Evolutionary conservation across 345 rosid genomes (phyloP).

Genomic region (Populus simonii): DNA sequence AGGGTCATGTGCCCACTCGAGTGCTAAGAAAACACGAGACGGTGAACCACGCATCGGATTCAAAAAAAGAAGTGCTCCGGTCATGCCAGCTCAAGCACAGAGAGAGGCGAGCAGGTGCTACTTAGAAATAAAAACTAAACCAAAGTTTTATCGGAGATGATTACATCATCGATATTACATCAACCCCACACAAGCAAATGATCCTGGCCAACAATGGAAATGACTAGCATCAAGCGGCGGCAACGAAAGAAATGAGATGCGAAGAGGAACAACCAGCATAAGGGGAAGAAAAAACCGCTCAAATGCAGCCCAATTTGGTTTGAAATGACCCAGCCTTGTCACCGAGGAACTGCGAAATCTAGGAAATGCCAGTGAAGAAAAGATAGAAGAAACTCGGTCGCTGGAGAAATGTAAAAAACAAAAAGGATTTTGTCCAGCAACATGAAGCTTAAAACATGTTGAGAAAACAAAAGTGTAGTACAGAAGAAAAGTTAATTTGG

Average conservation of each 20-base stretch:
- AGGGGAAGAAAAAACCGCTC: constrained; percentile 16
- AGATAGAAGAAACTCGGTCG: constrained; percentile 31
- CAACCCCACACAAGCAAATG: background rate
- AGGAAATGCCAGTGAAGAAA: constrained; percentile 36
- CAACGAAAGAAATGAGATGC: constrained; percentile 1
- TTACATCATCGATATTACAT: background rate
- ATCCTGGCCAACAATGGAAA: background rate
- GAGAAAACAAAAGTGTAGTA: constrained; percentile 1
- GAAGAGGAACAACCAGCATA: constrained; percentile 7
- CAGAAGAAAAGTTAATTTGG: background rate
- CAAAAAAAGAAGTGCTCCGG: background rate
- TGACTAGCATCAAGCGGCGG: constrained; percentile 11
- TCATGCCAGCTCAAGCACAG: background rate
- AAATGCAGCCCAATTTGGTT: constrained; percentile 12
- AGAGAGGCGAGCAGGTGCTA: background rate
- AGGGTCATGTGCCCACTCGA: background rate
- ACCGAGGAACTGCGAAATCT: constrained; percentile 80
- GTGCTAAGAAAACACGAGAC: background rate
- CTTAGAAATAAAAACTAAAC: too few species aligned
- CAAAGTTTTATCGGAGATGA: background rate
- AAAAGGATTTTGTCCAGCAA: constrained; percentile 3
- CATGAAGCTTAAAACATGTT: constrained; percentile 10
- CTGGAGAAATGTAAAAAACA: background rate
- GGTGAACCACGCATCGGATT: background rate
- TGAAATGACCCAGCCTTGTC: constrained; percentile 34